phyloP scores from a whole-genome alignment of 2,329 filamentous ascomycete species.

The Colletotrichum scovillei region DNA sequence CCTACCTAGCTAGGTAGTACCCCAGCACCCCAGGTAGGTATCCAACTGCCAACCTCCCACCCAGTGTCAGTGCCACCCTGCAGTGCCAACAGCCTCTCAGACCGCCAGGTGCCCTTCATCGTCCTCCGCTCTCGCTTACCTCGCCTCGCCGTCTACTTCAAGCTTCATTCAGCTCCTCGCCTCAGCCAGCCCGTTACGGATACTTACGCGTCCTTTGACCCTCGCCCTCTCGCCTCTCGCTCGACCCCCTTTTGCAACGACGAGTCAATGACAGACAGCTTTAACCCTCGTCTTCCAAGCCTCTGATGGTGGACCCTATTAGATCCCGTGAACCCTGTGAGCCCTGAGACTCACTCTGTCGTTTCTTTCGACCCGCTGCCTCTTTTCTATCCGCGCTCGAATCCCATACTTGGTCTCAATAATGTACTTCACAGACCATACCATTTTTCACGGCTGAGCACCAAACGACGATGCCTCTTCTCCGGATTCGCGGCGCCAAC shows the following conservation, averaged over 20 bases:
- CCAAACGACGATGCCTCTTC: not conserved
- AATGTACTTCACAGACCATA: not conserved
- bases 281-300: not conserved
- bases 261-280: not conserved
- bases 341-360: no score
- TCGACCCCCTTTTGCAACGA: not conserved
- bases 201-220: conserved; percentile 18
- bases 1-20: no score
- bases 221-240: not conserved
- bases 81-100: not conserved
- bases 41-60: not conserved
- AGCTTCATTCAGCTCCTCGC: not conserved
- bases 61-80: not conserved
- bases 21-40: no score
- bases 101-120: not conserved
- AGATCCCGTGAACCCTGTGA: no score
- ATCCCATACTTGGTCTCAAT: not conserved
- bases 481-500: not conserved
- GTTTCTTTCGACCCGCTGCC: not conserved
- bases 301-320: no score
- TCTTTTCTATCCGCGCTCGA: not conserved
- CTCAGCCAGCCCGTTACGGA: not conserved
- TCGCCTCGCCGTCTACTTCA: conserved; percentile 1
- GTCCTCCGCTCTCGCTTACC: not conserved
- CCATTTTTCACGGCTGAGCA: not conserved